These are phyloP conservation scores for Penicillium brevicompactum DNA, from an alignment of 2,329 filamentous ascomycete species.

Conservation along the genomic window DNA sequence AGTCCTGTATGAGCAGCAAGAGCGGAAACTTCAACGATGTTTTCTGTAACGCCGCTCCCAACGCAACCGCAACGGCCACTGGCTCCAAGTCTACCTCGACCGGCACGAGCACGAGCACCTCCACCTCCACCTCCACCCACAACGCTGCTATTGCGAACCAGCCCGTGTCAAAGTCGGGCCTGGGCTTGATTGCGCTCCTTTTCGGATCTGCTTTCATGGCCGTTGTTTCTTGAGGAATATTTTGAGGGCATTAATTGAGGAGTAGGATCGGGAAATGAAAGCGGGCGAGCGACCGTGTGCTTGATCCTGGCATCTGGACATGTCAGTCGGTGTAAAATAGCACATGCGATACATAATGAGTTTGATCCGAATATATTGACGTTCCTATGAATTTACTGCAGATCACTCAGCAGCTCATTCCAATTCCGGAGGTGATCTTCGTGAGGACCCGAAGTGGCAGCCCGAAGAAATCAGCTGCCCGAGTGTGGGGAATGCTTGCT, in stretches of 20 bases:
- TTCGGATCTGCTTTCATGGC: slow-evolving; percentile 34
- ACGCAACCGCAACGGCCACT: slow-evolving; percentile 40
- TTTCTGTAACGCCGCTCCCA: slow-evolving; percentile 48
- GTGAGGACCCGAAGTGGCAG: background rate
- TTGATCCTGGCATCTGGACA: background rate
- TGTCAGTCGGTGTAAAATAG: background rate
- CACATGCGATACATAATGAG: background rate
- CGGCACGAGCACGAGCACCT: slow-evolving; percentile 12
- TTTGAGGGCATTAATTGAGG: background rate
- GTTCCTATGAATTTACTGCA: background rate
- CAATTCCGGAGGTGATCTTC: background rate
- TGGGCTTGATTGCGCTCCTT: slow-evolving; percentile 35
- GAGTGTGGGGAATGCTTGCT: background rate
- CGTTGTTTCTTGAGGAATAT: slow-evolving; percentile 26
- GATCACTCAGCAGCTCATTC: background rate
- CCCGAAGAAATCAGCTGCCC: background rate
- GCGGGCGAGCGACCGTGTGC: background rate
- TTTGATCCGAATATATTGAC: background rate
- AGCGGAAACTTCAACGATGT: slow-evolving; percentile 42
- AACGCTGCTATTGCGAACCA: slow-evolving; percentile 21
- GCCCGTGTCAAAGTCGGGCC: slow-evolving; percentile 31
- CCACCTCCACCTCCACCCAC: slow-evolving; percentile 17
- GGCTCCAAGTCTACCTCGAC: slow-evolving; percentile 18
- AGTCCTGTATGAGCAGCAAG: slow-evolving; percentile 43
- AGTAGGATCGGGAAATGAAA: background rate